phyloP scores from a whole-genome alignment of 495 filamentous ascomycete genomes.

The Daldinia vernicosa region DNA sequence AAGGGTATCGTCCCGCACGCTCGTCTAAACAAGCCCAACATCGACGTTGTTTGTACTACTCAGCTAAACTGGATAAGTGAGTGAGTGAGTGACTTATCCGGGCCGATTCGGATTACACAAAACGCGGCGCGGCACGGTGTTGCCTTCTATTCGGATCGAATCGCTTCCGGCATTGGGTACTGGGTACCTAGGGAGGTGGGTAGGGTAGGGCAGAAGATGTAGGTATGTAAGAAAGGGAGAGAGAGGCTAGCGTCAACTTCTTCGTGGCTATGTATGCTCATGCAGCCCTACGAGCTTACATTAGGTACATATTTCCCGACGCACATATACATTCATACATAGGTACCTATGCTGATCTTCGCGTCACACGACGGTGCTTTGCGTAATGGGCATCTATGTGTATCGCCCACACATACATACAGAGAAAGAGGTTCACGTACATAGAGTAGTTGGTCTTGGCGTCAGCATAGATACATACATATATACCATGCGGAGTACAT shows the following conservation, averaged over 20 bases:
- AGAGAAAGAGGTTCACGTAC: no score
- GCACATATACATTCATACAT: not conserved
- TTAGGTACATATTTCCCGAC: no score
- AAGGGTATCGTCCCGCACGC: not conserved
- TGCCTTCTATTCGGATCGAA: conserved; percentile 11
- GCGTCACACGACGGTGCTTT: conserved; percentile 6
- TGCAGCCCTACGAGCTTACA: no score
- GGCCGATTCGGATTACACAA: not conserved
- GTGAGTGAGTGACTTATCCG: not conserved
- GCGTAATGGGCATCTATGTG: not conserved
- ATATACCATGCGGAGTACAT: no score
- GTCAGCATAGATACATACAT: no score
- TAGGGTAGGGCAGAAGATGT: no score
- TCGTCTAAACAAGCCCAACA: not conserved
- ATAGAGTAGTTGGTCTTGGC: no score
- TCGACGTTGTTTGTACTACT: not conserved
- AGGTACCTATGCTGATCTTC: not conserved
- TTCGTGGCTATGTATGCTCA: no score
- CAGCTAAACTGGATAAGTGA: not conserved
- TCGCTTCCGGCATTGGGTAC: not conserved
- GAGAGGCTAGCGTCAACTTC: not conserved
- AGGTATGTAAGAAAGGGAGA: not conserved
- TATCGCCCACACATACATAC: no score
- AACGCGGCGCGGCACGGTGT: not conserved
- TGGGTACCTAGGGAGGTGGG: no score